Base-by-base conservation (phyloP, 2,329 filamentous ascomycete genomes). In the Shiraia sp. region DNA sequence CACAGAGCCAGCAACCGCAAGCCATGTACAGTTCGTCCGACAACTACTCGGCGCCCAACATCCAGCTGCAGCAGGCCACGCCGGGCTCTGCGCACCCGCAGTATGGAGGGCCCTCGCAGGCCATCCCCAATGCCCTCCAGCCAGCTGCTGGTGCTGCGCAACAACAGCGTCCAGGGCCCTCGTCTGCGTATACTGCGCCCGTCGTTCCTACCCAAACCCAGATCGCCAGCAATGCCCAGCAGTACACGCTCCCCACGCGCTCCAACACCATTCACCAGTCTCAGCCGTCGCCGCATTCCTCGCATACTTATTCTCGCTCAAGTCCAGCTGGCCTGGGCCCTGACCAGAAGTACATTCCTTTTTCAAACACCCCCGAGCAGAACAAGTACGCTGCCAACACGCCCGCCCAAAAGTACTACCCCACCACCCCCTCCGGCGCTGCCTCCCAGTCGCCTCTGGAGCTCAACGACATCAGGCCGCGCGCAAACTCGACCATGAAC, bases 401-500 rank as follows among this genome's bases (percentile, higher is more conserved):
- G 30, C 75, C 59, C 53, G 69, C 65, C 64, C 79, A 68, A 55
- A 88, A 89, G 65, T 88, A 86, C 72, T 79, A 80, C 39, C 63
- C 68, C 9, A 47, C 65, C 7, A 71, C 69, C 19, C 81, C 79
- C 16, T 75, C 76, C 29, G 74, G 75, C 71, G 66, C 85, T 73
- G 78, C 81, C 38, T 88, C 89, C 53, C 92, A 93, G 66, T 95
- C 91, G 7, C 92, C 92, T 2, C 79, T 97, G 23, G 93, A 90
- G 12, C 80, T 97, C 30, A 88, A 90, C 47, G 92, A 97, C 69
- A 96, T 97, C 66, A 81, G 92, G 44, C 90, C 90, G 9, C 83
- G 90, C 42, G 87, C 88, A 52, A 89, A 96, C 64, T 91, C 88
- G 36, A 85, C 81, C 65, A 79, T 93, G 62, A 84, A 85, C 13